Evolutionary conservation across 192 early-diverging fungal species (phyloP).

Genomic region (Gryganskiella cystojenkinii): DNA sequence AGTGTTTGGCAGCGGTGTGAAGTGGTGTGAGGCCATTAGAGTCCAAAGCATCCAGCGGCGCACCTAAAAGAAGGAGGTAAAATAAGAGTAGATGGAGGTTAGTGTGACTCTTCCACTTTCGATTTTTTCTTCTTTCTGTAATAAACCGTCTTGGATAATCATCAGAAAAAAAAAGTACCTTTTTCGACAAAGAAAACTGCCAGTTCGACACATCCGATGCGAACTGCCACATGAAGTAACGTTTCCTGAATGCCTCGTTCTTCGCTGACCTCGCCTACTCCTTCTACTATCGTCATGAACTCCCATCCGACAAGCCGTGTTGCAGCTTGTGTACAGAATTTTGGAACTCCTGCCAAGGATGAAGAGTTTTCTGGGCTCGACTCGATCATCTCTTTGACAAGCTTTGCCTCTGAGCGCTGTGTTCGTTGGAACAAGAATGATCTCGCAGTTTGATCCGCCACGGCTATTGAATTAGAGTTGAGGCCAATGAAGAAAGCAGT

Average conservation of each 20-base stretch:
- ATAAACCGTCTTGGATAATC: neutral
- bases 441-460: constrained; percentile 43
- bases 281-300: constrained; percentile 46
- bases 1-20: constrained; percentile 51
- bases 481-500: neutral
- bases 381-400: constrained; percentile 46
- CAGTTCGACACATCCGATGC: constrained; percentile 46
- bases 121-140: too few species aligned
- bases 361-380: constrained; percentile 38
- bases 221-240: constrained; percentile 50
- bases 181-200: constrained; percentile 43
- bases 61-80: constrained; percentile 13
- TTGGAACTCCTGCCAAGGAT: constrained; percentile 40
- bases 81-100: neutral
- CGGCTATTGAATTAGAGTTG: constrained; percentile 16
- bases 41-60: constrained; percentile 54
- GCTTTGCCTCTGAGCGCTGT: constrained; percentile 41
- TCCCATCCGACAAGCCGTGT: constrained; percentile 53
- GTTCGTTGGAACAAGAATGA: constrained; percentile 53
- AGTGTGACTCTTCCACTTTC: too few species aligned
- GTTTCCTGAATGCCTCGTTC: constrained; percentile 52
- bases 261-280: constrained; percentile 50
- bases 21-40: constrained; percentile 48
- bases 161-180: constrained; percentile 17
- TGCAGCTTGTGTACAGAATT: constrained; percentile 45